These are phyloP conservation scores for Amauroascus niger DNA, from an alignment of 2,329 filamentous ascomycete species.

Conservation along the genomic window DNA sequence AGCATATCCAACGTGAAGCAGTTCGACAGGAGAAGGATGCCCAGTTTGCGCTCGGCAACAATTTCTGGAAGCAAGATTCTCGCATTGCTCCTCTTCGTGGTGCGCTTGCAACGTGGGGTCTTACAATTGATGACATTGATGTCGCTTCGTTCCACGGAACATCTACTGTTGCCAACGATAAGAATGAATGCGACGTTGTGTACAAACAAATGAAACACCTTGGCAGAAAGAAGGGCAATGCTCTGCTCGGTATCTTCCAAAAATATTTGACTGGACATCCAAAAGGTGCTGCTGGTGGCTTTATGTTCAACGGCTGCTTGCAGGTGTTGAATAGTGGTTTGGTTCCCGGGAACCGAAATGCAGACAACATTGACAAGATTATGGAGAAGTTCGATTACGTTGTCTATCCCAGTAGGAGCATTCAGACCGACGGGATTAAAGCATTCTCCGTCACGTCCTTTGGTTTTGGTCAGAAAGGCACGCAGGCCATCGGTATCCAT, in stretches of 20 bases:
- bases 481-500: constrained; percentile 93
- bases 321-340: constrained; percentile 91
- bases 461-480: constrained; percentile 97
- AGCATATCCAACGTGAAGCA: constrained; percentile 81
- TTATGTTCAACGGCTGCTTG: constrained; percentile 98
- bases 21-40: constrained; percentile 86
- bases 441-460: constrained; percentile 98
- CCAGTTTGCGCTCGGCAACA: constrained; percentile 86
- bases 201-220: constrained; percentile 94
- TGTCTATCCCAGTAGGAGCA: constrained; percentile 86
- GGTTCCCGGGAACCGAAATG: constrained; percentile 94
- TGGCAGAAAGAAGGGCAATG: constrained; percentile 92
- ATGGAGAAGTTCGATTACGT: constrained; percentile 99
- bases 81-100: constrained; percentile 91
- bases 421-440: constrained; percentile 97
- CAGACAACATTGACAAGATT: constrained; percentile 89
- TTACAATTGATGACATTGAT: constrained; percentile 89
- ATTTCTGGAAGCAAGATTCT: constrained; percentile 95
- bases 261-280: constrained; percentile 98
- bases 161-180: constrained; percentile 96
- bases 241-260: constrained; percentile 94
- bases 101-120: constrained; percentile 92
- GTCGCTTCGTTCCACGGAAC: constrained; percentile 99
- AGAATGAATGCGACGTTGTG: constrained; percentile 97
- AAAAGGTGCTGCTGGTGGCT: constrained; percentile 97